Conservation (phyloP, 2,329 filamentous ascomycete species). For the Aspergillus vadensis region DNA sequence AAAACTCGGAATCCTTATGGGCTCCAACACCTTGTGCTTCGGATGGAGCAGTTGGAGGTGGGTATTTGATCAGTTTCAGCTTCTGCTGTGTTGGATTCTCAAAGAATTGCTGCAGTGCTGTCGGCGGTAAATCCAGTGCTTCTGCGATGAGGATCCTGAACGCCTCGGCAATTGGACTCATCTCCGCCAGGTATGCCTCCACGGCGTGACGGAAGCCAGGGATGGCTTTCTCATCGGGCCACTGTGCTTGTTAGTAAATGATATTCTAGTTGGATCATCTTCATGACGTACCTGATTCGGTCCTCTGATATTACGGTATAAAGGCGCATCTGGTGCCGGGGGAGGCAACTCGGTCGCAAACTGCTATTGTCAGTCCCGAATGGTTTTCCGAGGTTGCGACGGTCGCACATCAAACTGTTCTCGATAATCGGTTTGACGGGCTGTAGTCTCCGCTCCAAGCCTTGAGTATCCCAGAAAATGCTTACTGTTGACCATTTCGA, state of each 20-base stretch:
- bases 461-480: conserved; percentile 42
- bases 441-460: conserved; percentile 39
- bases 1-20: conserved; percentile 54
- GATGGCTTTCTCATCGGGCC: conserved; percentile 36
- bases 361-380: conserved; percentile 17
- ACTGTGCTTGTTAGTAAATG: conserved; percentile 22
- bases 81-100: conserved; percentile 39
- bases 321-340: conserved; percentile 35
- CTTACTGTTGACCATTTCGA: conserved; percentile 47
- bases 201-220: conserved; percentile 35
- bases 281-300: conserved; percentile 36
- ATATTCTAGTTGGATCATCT: background rate
- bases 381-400: conserved; percentile 21
- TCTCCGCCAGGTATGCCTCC: conserved; percentile 34
- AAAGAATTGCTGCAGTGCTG: conserved; percentile 36
- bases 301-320: conserved; percentile 39
- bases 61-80: conserved; percentile 49
- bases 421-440: conserved; percentile 35
- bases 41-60: conserved; percentile 31
- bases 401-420: conserved; percentile 39
- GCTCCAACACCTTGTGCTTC: conserved; percentile 46
- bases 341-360: conserved; percentile 42
- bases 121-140: conserved; percentile 32
- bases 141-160: conserved; percentile 38
- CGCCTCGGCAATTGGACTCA: conserved; percentile 26